phyloP scores from a whole-genome alignment of 176 grass and related monocot species.

The Triticum turgidum region DNA sequence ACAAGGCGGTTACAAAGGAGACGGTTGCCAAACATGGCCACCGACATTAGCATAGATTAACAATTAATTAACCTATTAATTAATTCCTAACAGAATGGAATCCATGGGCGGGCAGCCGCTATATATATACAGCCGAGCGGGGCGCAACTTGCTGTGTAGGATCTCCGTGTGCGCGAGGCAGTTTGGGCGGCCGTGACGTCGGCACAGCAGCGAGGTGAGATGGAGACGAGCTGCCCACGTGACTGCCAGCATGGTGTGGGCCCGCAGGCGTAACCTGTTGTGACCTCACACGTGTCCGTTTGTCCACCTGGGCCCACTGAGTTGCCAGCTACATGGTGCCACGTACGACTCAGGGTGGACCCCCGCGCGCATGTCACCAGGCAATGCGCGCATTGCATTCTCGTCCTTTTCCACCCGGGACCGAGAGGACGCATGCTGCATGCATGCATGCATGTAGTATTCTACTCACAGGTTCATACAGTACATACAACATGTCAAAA shows the following conservation, averaged over 20 bases:
- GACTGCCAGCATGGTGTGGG: background rate
- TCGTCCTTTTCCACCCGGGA: background rate
- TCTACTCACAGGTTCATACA: background rate
- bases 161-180: background rate
- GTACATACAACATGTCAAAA: too few species aligned
- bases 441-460: background rate
- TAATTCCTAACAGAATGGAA: too few species aligned
- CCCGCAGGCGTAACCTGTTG: constrained; percentile 16
- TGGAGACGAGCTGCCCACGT: constrained; percentile 9
- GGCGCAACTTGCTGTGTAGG: background rate
- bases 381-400: background rate
- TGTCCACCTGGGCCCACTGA: background rate
- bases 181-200: background rate
- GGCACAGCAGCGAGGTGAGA: background rate
- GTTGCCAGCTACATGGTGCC: background rate
- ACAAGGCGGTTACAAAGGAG: too few species aligned
- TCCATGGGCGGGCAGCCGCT: background rate
- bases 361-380: background rate
- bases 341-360: background rate
- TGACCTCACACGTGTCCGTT: background rate
- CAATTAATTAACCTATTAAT: too few species aligned
- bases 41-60: too few species aligned
- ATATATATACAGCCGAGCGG: background rate
- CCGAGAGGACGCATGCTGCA: background rate
- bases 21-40: too few species aligned